Base-by-base conservation (phyloP, 768 basidiomycete genomes). In the Dictyophora rubrovolvata region DNA sequence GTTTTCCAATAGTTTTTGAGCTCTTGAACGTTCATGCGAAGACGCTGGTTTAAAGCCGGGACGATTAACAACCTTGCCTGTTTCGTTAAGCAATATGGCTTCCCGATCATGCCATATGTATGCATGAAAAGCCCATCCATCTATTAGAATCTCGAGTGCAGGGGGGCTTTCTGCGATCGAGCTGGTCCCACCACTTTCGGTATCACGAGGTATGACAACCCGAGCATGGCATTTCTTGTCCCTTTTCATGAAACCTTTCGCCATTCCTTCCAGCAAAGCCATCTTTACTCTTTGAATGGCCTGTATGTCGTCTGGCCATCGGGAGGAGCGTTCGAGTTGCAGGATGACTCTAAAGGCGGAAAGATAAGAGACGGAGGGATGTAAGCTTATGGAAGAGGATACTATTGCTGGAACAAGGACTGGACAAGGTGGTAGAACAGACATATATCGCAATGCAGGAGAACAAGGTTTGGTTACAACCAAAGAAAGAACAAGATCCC, bases 261-360 rank as follows among this genome's bases (percentile, higher is more conserved):
- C 91, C 7, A 97, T 76, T 46, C 83, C 81, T 67, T 93, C 89
- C 61, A 97, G 82, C 68, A 98, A 87, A 0, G 94, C 95, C 1
- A 95, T 75, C 69, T 98, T 98, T 70, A 93, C 86, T 62, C 91
- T 91, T 69, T 96, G 95, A 51, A 97, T 88, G 0, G 93, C 93
- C 17, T 76, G 78, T 4, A 98, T 78, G 63, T 98, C 93, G 66
- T 98, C 94, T 0, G 96, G 95, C 96, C 96, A 99, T 62, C 82
- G 81, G 0, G 86, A 84, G 0, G 93, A 95, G 62, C 86, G 88
- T 68, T 98, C 95, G 65, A 97, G 96, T 69, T 94, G 88, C 34
- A 98, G 71, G 21, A 93, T 69, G 52, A 93, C 73, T 14, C 87
- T 81, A 63, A 93, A 87, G 2, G 81, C 77, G 0, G 85, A 80